Evolutionary conservation across 2,329 filamentous ascomycete genomes (phyloP), one percentile per base, ranked within the genome.

Genomic region (Apiospora malaysiana): DNA sequence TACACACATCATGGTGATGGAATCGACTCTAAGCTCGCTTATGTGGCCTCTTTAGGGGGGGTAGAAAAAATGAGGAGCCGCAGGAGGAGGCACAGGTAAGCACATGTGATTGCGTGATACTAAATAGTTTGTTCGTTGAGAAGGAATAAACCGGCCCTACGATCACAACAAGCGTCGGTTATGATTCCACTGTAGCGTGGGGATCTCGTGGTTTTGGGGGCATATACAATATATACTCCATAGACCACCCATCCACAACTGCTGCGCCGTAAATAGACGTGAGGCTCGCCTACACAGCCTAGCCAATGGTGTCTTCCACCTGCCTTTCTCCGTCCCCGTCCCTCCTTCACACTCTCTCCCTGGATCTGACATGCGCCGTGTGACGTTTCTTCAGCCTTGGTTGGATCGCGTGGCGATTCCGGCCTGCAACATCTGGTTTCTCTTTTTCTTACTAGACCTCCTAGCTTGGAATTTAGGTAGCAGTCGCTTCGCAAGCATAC

Each of bases 101-200:
- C 18, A n/a, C 32, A 63, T 40, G 32, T 63, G 32, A 23, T 40
- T 23, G 27, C 56, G 7, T 40, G 56, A 63, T 37, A 59, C 51
- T 37, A 37, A 32, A n/a, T 40, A 63, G 18, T 63, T 32, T 18
- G 27, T 59, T 27, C 27, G 32, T 21, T n/a, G 21, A 32, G 8
- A 63, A 40, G 56, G 16, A 59, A 21, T 9, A 2, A n/a, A 49
- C 21, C 51, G 16, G 51, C 25, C 51, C 51, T 59, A 59, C 27
- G 27, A 59, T 18, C 18, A 32, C 16, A 59, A 32, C 16, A 63
- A 12, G 32, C n/a, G 40, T 40, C 32, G 16, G 32, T 32, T 16
- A 59, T 59, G 51, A 37, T 63, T 63, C 32, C 32, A 63, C 32
- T 40, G 32, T 32, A 14, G 56, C 56, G 56, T n/a, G 56, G 56